Evolutionary conservation across 1,284 basidiomycete genomes (phyloP), one percentile per base, ranked within the genome.

Genomic region (Cryptococcus sp.): DNA sequence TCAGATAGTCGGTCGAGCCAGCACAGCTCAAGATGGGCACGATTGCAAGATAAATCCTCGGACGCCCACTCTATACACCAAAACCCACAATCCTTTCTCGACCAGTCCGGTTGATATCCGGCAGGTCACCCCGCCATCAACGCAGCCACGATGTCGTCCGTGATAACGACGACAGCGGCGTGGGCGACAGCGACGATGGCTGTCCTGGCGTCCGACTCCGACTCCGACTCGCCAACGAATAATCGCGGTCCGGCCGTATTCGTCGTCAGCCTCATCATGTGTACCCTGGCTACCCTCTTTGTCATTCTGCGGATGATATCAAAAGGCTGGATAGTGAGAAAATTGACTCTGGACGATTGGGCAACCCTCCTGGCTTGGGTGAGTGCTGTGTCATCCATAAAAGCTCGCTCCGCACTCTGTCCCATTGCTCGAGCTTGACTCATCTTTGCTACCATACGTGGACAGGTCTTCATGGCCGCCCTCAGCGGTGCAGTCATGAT

Each of bases 291-390:
- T 2, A 76, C 75, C 22, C 55, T 68, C 23, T 77, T 78, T 52
- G 62, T 66, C 22, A 62, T 52, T 1, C 49, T 74, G 45, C 63
- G 77, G 29, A 58, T 73, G 19, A 52, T 74, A 19, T 77, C 76
- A 39, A 78, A 76, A 63, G 71, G 71, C 52, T 65, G 65, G 34
- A 67, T 77, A n/a, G 66, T 68, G n/a, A 63, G 64, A 52, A 67
- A 66, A 43, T 47, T 60, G 19, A 72, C 67, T 39, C 55, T 59
- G 47, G 77, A 77, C 55, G 77, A 78, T 59, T 66, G 58, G 34
- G 61, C 76, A 22, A 69, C 73, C 1, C 60, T 77, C 11, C 20
- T 77, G 4, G 72, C 73, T 41, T 78, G 77, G 75, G 72, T 77
- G 54, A 64, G 73, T 66, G 4, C 5, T 7, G 11, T 5, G 38